Evolutionary conservation across 192 early-diverging fungal genomes (phyloP), one percentile per base, ranked within the genome.

Genomic region (Coemansia sp.): DNA sequence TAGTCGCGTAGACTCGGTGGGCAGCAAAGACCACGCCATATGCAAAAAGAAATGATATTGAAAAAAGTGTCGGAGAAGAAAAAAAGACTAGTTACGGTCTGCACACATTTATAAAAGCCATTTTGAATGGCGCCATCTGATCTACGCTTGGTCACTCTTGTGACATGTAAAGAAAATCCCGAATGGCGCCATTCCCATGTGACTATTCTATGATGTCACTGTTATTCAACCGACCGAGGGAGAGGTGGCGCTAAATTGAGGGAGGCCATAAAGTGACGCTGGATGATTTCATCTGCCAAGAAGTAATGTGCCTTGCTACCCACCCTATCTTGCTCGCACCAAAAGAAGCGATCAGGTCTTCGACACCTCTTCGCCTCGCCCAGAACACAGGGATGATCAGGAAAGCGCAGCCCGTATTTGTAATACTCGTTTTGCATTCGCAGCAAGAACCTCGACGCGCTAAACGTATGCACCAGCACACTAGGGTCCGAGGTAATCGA

Each of bases 261-360:
- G 23, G 55, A 59, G 14, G 31, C 23, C 50, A 73, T 48, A 23
- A 64, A 64, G 21, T 68, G 72, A 28, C 43, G 62, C 35, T 55
- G 58, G 57, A 74, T 47, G 18, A 74, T 74, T 16, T 74, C 72
- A 14, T 74, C 72, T 2, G 72, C 72, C 45, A 74, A 20, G 31
- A 52, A 74, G n/a, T 50, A 74, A 18, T 74, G 65, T 7, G 72
- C 72, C 58, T 68, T 74, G 36, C 57, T 64, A 6, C 72, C 72
- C 20, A 74, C 58, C 1, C 53, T 33, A 4, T 31, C 59, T 1
- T 3, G 0, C 31, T 68, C 61, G 66, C 72, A 74, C 72, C 72
- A 74, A 59, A 74, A 74, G 34, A 74, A 74, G 43, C 72, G 52
- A 20, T 74, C 72, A n/a, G 72, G 72, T 11, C 26, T 10, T 0